Evolutionary conservation across 768 basidiomycete species (phyloP).

Genomic region (Boletus edulis): DNA sequence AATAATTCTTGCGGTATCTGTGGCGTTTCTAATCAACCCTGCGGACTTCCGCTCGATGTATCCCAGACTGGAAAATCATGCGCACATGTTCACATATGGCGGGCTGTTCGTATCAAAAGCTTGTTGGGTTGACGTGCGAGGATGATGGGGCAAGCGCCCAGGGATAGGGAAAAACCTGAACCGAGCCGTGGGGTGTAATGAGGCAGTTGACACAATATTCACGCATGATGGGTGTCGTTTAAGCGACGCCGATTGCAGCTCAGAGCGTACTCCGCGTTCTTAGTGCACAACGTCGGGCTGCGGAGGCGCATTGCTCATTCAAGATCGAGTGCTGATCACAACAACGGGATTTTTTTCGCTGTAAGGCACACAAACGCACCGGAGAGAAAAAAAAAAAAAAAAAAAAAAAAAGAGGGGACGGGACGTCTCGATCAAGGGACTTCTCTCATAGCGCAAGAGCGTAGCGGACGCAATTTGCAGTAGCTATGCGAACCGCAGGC

Average conservation of each 20-base stretch:
- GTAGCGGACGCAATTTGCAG: constrained; percentile 26
- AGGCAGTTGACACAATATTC: background rate
- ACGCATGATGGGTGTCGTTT: background rate
- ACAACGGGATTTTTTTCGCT: constrained; percentile 9
- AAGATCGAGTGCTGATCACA: constrained; percentile 1
- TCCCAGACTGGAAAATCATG: constrained; percentile 1
- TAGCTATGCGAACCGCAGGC: constrained; percentile 27
- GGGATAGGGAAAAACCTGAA: constrained; percentile 8
- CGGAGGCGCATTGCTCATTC: background rate
- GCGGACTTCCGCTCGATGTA: background rate
- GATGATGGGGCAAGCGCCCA: constrained; percentile 8
- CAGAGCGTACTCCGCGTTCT: constrained; percentile 26
- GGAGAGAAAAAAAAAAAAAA: background rate
- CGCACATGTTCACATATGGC: background rate
- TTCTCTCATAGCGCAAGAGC: constrained; percentile 22
- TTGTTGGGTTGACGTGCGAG: constrained; percentile 12
- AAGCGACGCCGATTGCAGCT: constrained; percentile 4
- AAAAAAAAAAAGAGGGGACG: constrained; percentile 14
- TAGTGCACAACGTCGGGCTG: background rate
- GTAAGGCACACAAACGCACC: constrained; percentile 16
- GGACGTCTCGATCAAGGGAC: background rate
- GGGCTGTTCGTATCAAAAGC: constrained; percentile 18
- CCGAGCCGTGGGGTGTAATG: background rate
- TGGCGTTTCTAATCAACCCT: constrained; percentile 12
- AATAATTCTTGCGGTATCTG: constrained; percentile 8